These are phyloP conservation scores for Phytopythium litorale DNA, from an alignment of 352 stramenopile genomes.

Conservation along the genomic window DNA sequence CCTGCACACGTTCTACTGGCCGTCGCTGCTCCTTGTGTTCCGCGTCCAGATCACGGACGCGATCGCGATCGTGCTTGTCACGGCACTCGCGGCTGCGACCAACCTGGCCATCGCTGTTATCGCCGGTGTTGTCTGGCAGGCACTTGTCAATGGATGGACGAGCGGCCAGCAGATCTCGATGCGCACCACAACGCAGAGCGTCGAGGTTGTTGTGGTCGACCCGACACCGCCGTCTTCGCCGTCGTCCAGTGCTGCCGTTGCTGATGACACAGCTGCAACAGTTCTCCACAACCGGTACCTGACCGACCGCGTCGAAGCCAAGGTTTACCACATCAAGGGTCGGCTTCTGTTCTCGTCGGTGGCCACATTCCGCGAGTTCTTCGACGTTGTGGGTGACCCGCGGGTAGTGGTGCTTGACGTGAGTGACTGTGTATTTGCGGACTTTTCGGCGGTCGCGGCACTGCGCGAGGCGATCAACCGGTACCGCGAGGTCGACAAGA, in stretches of 20 bases:
- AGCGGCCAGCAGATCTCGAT: conserved; percentile 44
- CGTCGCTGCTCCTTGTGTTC: conserved; percentile 77
- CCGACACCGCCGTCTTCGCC: not conserved
- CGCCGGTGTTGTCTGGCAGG: conserved; percentile 80
- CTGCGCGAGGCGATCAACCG: conserved; percentile 69
- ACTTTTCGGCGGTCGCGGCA: conserved; percentile 83
- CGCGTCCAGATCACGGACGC: conserved; percentile 64
- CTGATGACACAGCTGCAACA: conserved; percentile 25
- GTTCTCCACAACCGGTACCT: conserved; percentile 25
- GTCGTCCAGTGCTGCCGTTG: not conserved
- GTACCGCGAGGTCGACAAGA: conserved; percentile 74
- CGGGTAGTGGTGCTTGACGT: conserved; percentile 74
- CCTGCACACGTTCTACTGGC: conserved; percentile 90
- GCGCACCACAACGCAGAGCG: conserved; percentile 16
- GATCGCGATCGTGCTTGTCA: conserved; percentile 82
- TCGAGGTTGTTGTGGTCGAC: conserved; percentile 28
- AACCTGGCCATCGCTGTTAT: conserved; percentile 88
- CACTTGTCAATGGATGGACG: conserved; percentile 82
- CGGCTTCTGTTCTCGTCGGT: conserved; percentile 83
- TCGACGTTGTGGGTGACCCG: conserved; percentile 62
- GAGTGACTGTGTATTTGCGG: conserved; percentile 59
- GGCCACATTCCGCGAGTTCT: conserved; percentile 73
- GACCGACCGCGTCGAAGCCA: conserved; percentile 28
- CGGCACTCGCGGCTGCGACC: conserved; percentile 75
- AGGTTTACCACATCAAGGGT: conserved; percentile 73